Evolutionary conservation across 2,329 filamentous ascomycete genomes (phyloP).

Genomic region (Parascedosporium putredinis): DNA sequence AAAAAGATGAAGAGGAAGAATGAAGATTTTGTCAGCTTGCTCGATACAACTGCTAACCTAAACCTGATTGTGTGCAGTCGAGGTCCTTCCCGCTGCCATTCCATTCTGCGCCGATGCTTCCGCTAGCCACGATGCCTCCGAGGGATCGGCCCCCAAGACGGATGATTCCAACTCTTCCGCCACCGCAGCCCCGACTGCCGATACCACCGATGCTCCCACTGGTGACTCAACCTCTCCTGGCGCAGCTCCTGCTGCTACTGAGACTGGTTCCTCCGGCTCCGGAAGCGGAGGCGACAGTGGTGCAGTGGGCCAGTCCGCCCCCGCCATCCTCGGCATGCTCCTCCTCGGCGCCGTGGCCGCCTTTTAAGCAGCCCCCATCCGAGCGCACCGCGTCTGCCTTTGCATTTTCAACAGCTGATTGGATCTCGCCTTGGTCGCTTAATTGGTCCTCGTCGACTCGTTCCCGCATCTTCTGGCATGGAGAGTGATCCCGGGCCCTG

Average conservation of each 20-base stretch:
- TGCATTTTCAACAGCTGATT: too few species aligned
- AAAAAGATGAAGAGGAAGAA: neutral
- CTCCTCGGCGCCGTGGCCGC: slow-evolving; percentile 5
- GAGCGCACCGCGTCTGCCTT: too few species aligned
- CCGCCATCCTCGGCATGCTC: slow-evolving; percentile 5
- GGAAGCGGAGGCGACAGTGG: slow-evolving; percentile 8
- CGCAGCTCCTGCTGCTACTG: neutral
- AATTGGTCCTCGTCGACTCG: neutral
- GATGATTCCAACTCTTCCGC: too few species aligned
- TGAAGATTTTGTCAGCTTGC: neutral
- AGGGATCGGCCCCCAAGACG: slow-evolving; percentile 9
- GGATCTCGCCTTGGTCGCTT: too few species aligned
- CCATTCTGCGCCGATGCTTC: slow-evolving; percentile 9
- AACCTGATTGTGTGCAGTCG: slow-evolving; percentile 16
- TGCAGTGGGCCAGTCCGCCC: slow-evolving; percentile 9
- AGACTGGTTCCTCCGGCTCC: slow-evolving; percentile 3
- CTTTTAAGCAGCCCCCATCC: too few species aligned
- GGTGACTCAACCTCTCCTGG: slow-evolving; percentile 8
- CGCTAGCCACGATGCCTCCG: slow-evolving; percentile 10
- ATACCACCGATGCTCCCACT: slow-evolving; percentile 8
- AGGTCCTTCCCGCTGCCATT: slow-evolving; percentile 26
- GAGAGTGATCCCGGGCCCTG: neutral
- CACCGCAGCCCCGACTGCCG: slow-evolving; percentile 5
- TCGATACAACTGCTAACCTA: too few species aligned
- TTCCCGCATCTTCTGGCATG: too few species aligned